Conservation (phyloP, 345 rosid genomes). For the Viola odorata region DNA sequence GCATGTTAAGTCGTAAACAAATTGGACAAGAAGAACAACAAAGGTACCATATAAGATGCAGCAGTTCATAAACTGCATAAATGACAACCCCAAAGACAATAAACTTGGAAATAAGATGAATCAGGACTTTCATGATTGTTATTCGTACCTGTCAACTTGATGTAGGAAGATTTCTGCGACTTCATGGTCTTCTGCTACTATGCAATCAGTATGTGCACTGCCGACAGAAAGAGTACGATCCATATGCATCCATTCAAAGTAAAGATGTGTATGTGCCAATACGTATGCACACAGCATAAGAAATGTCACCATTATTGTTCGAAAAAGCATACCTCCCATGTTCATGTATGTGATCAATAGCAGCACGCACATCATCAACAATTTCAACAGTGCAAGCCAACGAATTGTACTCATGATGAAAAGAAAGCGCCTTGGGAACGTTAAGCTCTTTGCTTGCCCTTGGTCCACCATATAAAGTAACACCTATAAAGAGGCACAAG, state of each 20-base stretch:
- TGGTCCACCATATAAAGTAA: slow-evolving; percentile 75
- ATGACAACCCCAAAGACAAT: background rate
- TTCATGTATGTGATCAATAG: slow-evolving; percentile 79
- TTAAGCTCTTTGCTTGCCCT: slow-evolving; percentile 52
- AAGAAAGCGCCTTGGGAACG: slow-evolving; percentile 52
- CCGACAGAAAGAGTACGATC: slow-evolving; percentile 14
- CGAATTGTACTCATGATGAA: slow-evolving; percentile 82
- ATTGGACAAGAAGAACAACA: too few relatives aligned
- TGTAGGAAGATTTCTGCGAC: slow-evolving; percentile 72
- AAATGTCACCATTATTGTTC: background rate
- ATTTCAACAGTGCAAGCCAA: slow-evolving; percentile 85
- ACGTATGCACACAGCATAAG: background rate
- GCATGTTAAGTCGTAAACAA: background rate
- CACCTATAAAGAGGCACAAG: slow-evolving; percentile 43
- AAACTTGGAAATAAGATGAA: too few relatives aligned
- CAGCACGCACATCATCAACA: slow-evolving; percentile 73
- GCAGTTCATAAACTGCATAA: background rate
- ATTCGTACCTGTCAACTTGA: slow-evolving; percentile 75
- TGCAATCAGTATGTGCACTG: slow-evolving; percentile 97
- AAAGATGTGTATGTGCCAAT: background rate
- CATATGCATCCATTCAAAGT: background rate
- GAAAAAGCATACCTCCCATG: slow-evolving; percentile 67
- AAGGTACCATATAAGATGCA: background rate
- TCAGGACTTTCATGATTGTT: background rate
- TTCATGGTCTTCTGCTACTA: slow-evolving; percentile 64